phyloP scores from a whole-genome alignment of 495 filamentous ascomycete species.

The Chaetomium tenue region DNA sequence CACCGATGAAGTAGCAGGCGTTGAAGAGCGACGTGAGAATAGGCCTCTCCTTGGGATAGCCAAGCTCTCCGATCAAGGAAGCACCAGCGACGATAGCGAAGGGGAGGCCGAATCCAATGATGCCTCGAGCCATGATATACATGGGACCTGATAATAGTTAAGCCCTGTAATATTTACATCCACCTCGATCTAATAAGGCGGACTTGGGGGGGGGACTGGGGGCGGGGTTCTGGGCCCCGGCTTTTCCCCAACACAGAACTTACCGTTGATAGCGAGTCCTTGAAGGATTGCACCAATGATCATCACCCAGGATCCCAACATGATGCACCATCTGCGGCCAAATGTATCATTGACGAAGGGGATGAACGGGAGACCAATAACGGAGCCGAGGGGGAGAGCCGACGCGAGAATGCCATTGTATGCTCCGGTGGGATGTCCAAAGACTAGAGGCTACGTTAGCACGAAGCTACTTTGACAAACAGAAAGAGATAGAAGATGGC shows the following conservation, averaged over 20 bases:
- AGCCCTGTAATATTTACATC: too few relatives aligned
- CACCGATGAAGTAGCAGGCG: conserved; percentile 61
- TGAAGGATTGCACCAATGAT: conserved; percentile 58
- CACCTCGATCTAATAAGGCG: too few relatives aligned
- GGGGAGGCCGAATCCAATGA: conserved; percentile 63
- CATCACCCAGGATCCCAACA: conserved; percentile 58
- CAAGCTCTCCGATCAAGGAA: conserved; percentile 62
- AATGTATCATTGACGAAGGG: conserved; percentile 55
- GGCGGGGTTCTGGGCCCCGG: too few relatives aligned
- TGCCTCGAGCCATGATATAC: conserved; percentile 62
- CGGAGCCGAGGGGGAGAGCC: conserved; percentile 45
- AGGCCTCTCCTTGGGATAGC: conserved; percentile 62
- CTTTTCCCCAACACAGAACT: too few relatives aligned
- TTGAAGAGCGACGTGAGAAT: conserved; percentile 67
- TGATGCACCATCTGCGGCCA: conserved; percentile 58
- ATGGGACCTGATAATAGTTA: conserved; percentile 37
- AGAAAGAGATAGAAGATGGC: conserved; percentile 9
- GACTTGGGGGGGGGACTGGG: too few relatives aligned
- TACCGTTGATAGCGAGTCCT: conserved; percentile 49
- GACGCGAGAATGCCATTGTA: conserved; percentile 50
- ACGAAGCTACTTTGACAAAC: not conserved
- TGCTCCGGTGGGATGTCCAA: conserved; percentile 44
- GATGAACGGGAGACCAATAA: conserved; percentile 58
- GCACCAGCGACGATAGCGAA: conserved; percentile 63
- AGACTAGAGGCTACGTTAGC: conserved; percentile 33